Evolutionary conservation across 768 basidiomycete species (phyloP).

Genomic region (Epithele typhae): DNA sequence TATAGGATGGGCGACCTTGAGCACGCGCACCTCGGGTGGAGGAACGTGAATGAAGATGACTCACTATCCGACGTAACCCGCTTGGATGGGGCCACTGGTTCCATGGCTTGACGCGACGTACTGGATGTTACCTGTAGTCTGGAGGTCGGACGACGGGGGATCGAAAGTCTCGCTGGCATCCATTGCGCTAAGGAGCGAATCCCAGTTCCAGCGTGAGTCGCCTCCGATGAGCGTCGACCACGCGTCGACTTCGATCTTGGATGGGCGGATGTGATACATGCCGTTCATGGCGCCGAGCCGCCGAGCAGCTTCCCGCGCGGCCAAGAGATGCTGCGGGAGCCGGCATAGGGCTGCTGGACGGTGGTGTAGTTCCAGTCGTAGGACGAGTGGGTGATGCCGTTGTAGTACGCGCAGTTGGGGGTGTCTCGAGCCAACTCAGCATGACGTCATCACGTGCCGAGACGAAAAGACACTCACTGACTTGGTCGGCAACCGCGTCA

Average conservation of each 20-base stretch:
- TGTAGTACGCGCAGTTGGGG: slow-evolving; percentile 49
- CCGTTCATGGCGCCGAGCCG: slow-evolving; percentile 68
- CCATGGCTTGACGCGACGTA: slow-evolving; percentile 47
- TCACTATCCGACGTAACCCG: slow-evolving; percentile 50
- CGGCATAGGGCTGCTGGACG: slow-evolving; percentile 40
- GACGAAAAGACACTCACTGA: slow-evolving; percentile 9
- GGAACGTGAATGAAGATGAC: slow-evolving; percentile 21
- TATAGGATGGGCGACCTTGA: too few species aligned
- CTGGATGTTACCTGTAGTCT: slow-evolving; percentile 39
- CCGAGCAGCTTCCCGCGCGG: slow-evolving; percentile 67
- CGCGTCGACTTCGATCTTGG: slow-evolving; percentile 41
- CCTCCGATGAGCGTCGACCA: slow-evolving; percentile 42
- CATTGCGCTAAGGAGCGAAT: slow-evolving; percentile 41
- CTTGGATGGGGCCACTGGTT: slow-evolving; percentile 45
- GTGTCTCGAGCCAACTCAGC: slow-evolving; percentile 30
- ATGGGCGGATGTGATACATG: slow-evolving; percentile 58
- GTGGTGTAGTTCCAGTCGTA: slow-evolving; percentile 58
- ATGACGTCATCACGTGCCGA: neutral
- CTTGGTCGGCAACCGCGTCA: slow-evolving; percentile 27
- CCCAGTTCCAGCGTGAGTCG: slow-evolving; percentile 41
- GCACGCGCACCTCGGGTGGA: too few species aligned
- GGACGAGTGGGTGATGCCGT: slow-evolving; percentile 41
- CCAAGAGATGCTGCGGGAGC: slow-evolving; percentile 44
- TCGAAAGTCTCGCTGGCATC: slow-evolving; percentile 54
- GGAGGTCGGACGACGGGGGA: slow-evolving; percentile 39